Evolutionary conservation across 305 asterid genomes (phyloP), one percentile per base, ranked within the genome.

Genomic region (Andrographis paniculata): DNA sequence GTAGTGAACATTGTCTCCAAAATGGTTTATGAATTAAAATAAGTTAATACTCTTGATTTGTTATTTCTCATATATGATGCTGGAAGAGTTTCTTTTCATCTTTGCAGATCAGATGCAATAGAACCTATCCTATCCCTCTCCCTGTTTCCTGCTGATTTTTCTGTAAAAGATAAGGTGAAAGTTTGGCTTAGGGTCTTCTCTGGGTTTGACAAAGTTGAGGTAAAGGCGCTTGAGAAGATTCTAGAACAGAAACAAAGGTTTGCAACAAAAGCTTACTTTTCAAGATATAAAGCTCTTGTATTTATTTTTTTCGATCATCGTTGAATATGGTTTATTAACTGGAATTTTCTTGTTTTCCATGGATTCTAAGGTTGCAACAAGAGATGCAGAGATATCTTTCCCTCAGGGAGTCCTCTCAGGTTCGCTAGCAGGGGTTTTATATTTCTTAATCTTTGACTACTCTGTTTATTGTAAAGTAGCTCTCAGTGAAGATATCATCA

Each of bases 181-280:
- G 70, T 57, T 59, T 87, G 97, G 97, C 74, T 92, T 40, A 67
- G 73, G 52, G 64, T 78, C 48, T 84, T 87, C 74, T 61, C 88
- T 21, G 84, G 80, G 62, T 84, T 84, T 53, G 97, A 84, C 74
- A 92, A 87, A 65, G 73, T 87, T 40, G 99, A 87, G 74, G 79
- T 80, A 45, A 84, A 85, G 82, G 97, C 95, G 52, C 81, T 92
- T 48, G 99, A 92, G 73, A 92, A 84, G 81, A 85, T 92, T 66
- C 61, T 92, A 48, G 97, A 87, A 77, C 99, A 87, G 75, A 87
- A 92, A 63, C 93, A 84, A 66, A 87, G 99, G 99, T 92, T 60
- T 52, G 72, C 60, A 57, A 50, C 15, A 43, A 41, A 30, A 59
- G 50, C 48, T 59, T n/a, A n/a, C 49, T 36, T 21, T 41, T 75